Base-by-base conservation (phyloP, 257 asterid genomes). In the Solanum dulcamara region DNA sequence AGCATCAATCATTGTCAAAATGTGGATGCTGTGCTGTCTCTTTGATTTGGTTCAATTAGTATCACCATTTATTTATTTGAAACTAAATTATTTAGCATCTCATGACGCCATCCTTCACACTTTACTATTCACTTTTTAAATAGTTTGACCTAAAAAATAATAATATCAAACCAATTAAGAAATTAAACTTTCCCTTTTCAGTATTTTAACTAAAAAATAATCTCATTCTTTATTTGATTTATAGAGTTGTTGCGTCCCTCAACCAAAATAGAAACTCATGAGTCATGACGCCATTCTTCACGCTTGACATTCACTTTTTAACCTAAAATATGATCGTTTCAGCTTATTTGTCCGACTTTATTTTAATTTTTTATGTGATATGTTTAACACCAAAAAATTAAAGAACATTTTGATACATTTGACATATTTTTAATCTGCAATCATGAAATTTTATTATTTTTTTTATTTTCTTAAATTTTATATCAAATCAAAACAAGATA, bases 231-330 rank as follows among this genome's bases (percentile, higher is more conserved):
- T 48, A 48, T 28, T 46, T 10, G 18, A 79, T 46, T 28, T 77
- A 77, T 17, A 15, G 40, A 48, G 28, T 7, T 46, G 26, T 46
- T 44, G 11, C 82, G 20, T 44, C 37, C 40, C 5, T 26, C 40
- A 77, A 46, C 62, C 59, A 46, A 77, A 77, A 46, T 46, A 4
- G 60, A 26, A 77, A 24, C 57, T 74, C 81, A 42, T 42, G 59
- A 13, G 60, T 77, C 83, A 48, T 77, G 83, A 77, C 83, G 83
- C 83, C 42, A 48, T 48, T 32, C 83, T 77, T 28, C 83, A 48
- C 83, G 46, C 83, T 77, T 9, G 42, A 14, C 64, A 79, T 79
- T 79, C 60, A 46, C 60, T 30, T 24, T 77, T 46, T 28, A 77
- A 28, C 64, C 7, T 48, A 48, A 79, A 48, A 28, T 37, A 79